Evolutionary conservation across 805 yeast species (phyloP).

Genomic region (Wickerhamomyces queroliae): DNA sequence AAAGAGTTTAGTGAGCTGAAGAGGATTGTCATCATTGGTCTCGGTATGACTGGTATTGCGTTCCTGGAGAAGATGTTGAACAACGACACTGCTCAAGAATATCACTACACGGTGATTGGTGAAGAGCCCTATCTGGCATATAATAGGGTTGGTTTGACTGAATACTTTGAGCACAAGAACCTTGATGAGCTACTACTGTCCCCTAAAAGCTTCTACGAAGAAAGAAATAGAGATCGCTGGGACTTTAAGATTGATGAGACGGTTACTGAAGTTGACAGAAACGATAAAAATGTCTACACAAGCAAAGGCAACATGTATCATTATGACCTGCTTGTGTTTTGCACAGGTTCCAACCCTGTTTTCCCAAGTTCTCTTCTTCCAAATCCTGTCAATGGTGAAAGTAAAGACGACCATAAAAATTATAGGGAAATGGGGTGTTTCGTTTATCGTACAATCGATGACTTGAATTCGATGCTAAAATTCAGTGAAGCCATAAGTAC

Average conservation of each 20-base stretch:
- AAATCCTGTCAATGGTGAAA: conserved; percentile 7
- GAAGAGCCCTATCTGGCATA: conserved; percentile 32
- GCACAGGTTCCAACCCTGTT: conserved; percentile 28
- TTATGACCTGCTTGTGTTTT: conserved; percentile 26
- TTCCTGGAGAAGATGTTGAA: conserved; percentile 28
- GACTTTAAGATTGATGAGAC: conserved; percentile 19
- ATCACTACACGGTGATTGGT: conserved; percentile 24
- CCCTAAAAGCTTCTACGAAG: conserved; percentile 21
- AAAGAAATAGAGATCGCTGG: conserved; percentile 19
- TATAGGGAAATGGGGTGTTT: conserved; percentile 26
- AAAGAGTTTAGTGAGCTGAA: conserved; percentile 3
- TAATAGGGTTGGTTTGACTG: conserved; percentile 31
- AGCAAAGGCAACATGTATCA: conserved; percentile 8
- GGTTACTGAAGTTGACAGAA: conserved; percentile 15
- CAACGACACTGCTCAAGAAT: conserved; percentile 24
- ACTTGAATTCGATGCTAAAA: conserved; percentile 23
- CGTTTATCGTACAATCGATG: conserved; percentile 30
- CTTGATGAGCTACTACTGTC: conserved; percentile 22
- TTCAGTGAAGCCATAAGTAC: conserved; percentile 13
- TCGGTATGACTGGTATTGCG: conserved; percentile 32
- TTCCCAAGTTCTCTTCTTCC: conserved; percentile 23
- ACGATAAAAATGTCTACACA: conserved; percentile 11
- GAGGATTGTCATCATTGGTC: conserved; percentile 27
- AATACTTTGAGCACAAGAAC: conserved; percentile 23
- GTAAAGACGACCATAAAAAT: conserved; percentile 6